These are phyloP conservation scores for Ustilago curta DNA, from an alignment of 1,284 basidiomycete species.

Conservation along the genomic window DNA sequence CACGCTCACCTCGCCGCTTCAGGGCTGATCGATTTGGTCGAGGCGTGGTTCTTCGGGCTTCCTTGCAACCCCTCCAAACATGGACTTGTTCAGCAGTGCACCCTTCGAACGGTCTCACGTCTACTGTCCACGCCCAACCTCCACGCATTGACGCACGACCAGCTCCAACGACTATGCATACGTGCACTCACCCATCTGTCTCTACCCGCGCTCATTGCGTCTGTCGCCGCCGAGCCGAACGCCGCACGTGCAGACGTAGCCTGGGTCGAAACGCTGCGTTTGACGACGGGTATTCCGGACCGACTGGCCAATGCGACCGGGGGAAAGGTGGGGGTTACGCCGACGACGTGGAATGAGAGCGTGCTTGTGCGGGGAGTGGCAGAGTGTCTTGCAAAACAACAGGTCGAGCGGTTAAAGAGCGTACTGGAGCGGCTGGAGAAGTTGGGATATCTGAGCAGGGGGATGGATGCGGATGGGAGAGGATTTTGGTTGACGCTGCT, in stretches of 20 bases:
- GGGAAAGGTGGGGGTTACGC: conserved; percentile 5
- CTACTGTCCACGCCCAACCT: conserved; percentile 4
- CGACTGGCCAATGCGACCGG: conserved; percentile 33
- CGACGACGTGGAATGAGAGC: conserved; percentile 4
- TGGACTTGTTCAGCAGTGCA: conserved; percentile 27
- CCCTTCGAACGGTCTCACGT: conserved; percentile 15
- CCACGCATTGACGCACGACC: conserved; percentile 7
- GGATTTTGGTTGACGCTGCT: conserved; percentile 30
- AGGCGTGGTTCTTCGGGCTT: conserved; percentile 24
- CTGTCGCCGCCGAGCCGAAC: conserved; percentile 9
- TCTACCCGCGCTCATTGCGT: conserved; percentile 1
- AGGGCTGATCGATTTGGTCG: conserved; percentile 1
- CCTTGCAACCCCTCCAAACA: neutral
- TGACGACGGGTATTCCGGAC: conserved; percentile 23
- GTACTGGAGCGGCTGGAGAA: conserved; percentile 21
- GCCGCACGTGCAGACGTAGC: conserved; percentile 17
- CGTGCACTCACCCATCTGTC: conserved; percentile 4
- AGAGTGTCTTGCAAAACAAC: neutral
- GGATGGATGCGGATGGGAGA: conserved; percentile 6
- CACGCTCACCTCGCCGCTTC: neutral
- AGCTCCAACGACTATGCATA: conserved; percentile 11
- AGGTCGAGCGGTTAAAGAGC: neutral
- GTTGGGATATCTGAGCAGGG: conserved; percentile 18
- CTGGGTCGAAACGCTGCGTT: conserved; percentile 32
- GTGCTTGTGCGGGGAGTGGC: conserved; percentile 29